These are phyloP conservation scores for Strobilomyces dryophilus DNA, from an alignment of 768 basidiomycete species.

Conservation along the genomic window DNA sequence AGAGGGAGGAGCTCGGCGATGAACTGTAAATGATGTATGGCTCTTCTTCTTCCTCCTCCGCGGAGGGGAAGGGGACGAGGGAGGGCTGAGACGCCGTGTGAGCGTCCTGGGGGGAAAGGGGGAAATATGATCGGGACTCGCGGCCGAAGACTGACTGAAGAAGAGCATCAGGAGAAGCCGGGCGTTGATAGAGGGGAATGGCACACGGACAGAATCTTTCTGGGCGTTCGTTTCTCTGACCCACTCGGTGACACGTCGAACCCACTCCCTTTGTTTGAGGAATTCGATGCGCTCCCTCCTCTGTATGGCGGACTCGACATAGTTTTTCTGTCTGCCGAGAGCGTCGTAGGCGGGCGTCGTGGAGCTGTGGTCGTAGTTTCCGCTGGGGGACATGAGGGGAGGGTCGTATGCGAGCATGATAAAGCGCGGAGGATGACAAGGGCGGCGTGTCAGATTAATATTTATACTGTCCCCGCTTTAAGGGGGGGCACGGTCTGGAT, in stretches of 20 bases:
- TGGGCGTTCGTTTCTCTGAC: conserved; percentile 29
- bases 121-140: conserved; percentile 4
- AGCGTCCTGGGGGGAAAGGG: conserved; percentile 10
- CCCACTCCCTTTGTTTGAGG: conserved; percentile 42
- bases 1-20: conserved; percentile 30
- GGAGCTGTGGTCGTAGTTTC: conserved; percentile 19
- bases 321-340: conserved; percentile 42
- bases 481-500: conserved; percentile 22
- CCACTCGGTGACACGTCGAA: conserved; percentile 38
- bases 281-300: conserved; percentile 51
- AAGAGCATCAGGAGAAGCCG: neutral
- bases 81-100: conserved; percentile 9
- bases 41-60: conserved; percentile 30
- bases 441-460: conserved; percentile 18
- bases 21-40: conserved; percentile 33
- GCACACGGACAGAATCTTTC: conserved; percentile 20
- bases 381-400: conserved; percentile 9
- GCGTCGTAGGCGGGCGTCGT: conserved; percentile 34
- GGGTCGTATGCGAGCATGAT: conserved; percentile 20
- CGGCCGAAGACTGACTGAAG: conserved; percentile 22
- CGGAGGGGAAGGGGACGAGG: conserved; percentile 22
- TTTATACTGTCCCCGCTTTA: conserved; percentile 11
- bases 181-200: neutral
- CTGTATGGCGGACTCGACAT: conserved; percentile 43
- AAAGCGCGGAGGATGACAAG: conserved; percentile 2